Conservation (phyloP, 345 rosid species). For the Cochlearia excelsa region DNA sequence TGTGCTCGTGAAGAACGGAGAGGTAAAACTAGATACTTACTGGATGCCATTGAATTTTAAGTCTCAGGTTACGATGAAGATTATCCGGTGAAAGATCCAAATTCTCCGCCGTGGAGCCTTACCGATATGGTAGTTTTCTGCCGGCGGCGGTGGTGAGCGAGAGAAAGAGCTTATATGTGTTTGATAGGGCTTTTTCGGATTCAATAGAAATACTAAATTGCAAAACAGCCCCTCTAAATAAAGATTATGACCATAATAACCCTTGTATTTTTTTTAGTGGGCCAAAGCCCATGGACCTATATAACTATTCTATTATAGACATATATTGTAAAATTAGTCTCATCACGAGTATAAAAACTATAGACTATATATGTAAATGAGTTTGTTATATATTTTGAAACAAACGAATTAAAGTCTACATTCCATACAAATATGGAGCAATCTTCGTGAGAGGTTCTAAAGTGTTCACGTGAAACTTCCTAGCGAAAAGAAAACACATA, state of each 20-base stretch:
- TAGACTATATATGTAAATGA: no score
- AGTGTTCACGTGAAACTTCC: constrained; percentile 49
- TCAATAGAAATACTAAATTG: no score
- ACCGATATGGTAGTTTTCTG: constrained; percentile 1
- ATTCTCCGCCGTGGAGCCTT: constrained; percentile 31
- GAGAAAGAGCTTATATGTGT: constrained; percentile 7
- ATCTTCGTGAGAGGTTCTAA: constrained; percentile 43
- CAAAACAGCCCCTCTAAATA: no score
- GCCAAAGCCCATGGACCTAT: no score
- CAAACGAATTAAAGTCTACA: not conserved
- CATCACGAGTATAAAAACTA: no score
- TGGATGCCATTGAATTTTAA: no score
- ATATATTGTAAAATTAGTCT: no score
- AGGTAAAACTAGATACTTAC: not conserved
- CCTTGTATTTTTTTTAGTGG: no score
- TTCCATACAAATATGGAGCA: constrained; percentile 32
- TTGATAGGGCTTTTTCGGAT: constrained; percentile 31
- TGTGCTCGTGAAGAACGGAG: not conserved
- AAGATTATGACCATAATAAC: no score
- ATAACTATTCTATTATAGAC: no score
- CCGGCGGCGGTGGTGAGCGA: constrained; percentile 32
- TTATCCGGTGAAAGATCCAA: not conserved
- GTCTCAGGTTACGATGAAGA: no score
- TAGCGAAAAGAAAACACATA: constrained; percentile 45
- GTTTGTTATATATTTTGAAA: not conserved